A percentile compares a stretch with the other conserved stretches of the same genome.
Evolutionary conservation across 192 early-diverging fungal species (phyloP).

Genomic region (Coemansia sp.): DNA sequence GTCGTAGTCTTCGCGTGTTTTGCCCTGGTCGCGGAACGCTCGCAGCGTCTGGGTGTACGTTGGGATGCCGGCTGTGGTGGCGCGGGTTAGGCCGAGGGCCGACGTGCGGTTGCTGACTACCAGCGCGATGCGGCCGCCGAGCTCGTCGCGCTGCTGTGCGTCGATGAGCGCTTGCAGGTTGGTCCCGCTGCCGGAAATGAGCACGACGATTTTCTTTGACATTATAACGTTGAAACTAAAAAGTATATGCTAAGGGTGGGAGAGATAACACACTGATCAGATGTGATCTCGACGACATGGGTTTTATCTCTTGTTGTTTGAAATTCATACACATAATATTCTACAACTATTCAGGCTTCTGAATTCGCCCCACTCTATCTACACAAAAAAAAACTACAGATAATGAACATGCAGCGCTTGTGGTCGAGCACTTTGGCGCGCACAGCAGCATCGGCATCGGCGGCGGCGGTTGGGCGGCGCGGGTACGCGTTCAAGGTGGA

Average conservation of each 20-base stretch:
- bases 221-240: neutral
- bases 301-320: too few relatives aligned
- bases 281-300: too few relatives aligned
- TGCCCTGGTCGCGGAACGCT: slow-evolving; percentile 75
- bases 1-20: slow-evolving; percentile 88
- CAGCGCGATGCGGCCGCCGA: slow-evolving; percentile 68
- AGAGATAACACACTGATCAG: too few relatives aligned
- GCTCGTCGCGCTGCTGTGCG: slow-evolving; percentile 53
- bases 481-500: slow-evolving; percentile 49
- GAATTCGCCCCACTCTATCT: too few relatives aligned
- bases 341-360: too few relatives aligned
- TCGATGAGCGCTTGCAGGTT: slow-evolving; percentile 98
- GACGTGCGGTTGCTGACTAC: slow-evolving; percentile 86
- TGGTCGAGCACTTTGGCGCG: neutral
- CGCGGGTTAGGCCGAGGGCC: slow-evolving; percentile 91
- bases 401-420: neutral
- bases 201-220: slow-evolving; percentile 70
- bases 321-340: too few relatives aligned
- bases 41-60: slow-evolving; percentile 81
- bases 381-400: too few relatives aligned
- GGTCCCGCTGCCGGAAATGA: slow-evolving; percentile 91
- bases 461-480: neutral
- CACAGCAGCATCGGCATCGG: too few relatives aligned
- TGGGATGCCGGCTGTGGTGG: slow-evolving; percentile 76
- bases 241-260: too few relatives aligned